Evolutionary conservation across 345 rosid genomes (phyloP).

Genomic region (Citrus maxima): DNA sequence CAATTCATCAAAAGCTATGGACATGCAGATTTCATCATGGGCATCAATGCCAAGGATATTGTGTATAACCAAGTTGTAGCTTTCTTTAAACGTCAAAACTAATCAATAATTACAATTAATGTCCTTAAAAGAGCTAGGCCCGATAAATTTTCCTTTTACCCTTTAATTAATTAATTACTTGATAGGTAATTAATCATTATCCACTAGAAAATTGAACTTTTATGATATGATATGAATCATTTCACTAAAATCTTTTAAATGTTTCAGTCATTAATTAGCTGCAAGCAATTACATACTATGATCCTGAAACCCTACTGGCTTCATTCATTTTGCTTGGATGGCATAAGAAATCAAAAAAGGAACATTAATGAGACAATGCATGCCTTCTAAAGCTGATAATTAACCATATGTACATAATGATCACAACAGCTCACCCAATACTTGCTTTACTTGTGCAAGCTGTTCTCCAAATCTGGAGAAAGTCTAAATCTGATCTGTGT

Average conservation of each 20-base stretch:
- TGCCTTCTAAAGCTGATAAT: background rate
- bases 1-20: constrained; percentile 67
- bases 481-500: background rate
- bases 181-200: too few relatives aligned
- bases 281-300: too few relatives aligned
- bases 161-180: too few relatives aligned
- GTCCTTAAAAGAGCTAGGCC: background rate
- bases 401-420: background rate
- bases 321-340: too few relatives aligned
- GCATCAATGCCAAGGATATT: constrained; percentile 67
- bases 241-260: too few relatives aligned
- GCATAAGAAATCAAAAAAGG: too few relatives aligned
- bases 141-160: too few relatives aligned
- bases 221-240: too few relatives aligned
- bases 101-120: background rate
- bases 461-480: background rate
- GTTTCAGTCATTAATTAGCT: too few relatives aligned
- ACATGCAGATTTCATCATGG: constrained; percentile 94
- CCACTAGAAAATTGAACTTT: too few relatives aligned
- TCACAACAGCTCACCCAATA: background rate
- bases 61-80: constrained; percentile 59
- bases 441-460: background rate
- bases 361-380: too few relatives aligned
- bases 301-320: too few relatives aligned
- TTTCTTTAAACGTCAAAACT: constrained; percentile 50